Evolutionary conservation across 305 asterid species (phyloP).

Genomic region (Fraxinus platypoda): DNA sequence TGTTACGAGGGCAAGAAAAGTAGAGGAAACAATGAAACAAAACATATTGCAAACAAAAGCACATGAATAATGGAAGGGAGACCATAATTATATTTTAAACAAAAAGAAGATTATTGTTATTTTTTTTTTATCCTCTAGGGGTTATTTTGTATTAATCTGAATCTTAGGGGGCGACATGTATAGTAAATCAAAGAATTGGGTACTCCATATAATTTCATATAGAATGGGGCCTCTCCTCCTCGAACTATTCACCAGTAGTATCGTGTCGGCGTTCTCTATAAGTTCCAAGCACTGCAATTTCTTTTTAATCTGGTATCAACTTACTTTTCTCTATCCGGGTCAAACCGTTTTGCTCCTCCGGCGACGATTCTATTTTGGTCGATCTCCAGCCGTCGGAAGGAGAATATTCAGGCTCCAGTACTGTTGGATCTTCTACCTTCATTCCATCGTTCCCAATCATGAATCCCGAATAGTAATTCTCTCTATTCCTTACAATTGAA

Average conservation of each 20-base stretch:
- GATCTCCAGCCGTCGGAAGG: conserved; percentile 16
- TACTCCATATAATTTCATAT: neutral
- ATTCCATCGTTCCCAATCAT: conserved; percentile 21
- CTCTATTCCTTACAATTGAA: neutral
- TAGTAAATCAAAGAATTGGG: neutral
- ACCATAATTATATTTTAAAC: neutral
- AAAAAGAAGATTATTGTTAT: neutral
- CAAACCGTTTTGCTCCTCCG: neutral
- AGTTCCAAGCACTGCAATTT: neutral
- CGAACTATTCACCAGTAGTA: neutral
- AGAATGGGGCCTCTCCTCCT: neutral
- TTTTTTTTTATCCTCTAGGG: neutral
- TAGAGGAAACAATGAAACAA: neutral
- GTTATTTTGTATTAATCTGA: neutral
- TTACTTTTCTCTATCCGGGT: neutral
- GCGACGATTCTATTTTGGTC: neutral
- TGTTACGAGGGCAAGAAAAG: neutral
- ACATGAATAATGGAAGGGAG: neutral
- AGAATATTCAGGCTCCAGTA: conserved; percentile 13
- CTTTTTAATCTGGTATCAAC: neutral
- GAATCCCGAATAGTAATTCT: conserved; percentile 50
- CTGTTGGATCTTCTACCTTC: neutral
- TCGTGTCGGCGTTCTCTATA: neutral
- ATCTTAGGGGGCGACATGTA: neutral
- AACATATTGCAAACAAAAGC: neutral